Conservation (phyloP, 345 rosid species). For the Salix caprea region DNA sequence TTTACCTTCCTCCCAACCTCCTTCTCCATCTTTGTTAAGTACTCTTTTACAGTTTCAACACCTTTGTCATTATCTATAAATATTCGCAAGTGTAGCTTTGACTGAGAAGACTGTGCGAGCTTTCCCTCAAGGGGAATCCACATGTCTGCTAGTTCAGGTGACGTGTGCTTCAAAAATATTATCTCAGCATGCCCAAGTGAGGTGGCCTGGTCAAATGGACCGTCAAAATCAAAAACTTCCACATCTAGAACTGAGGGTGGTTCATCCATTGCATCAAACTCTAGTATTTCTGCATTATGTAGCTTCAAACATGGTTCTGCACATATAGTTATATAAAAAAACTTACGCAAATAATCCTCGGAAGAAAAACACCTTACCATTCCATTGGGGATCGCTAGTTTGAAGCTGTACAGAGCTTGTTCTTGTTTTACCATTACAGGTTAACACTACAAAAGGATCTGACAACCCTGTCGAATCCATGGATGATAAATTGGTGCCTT, state of each 20-base stretch:
- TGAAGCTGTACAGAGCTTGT: slow-evolving; percentile 87
- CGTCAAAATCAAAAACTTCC: slow-evolving; percentile 87
- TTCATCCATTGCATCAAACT: slow-evolving; percentile 95
- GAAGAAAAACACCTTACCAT: slow-evolving; percentile 43
- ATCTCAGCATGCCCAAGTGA: slow-evolving; percentile 89
- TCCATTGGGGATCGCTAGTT: slow-evolving; percentile 77
- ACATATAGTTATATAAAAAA: neutral
- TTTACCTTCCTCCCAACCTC: slow-evolving; percentile 93
- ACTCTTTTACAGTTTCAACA: slow-evolving; percentile 66
- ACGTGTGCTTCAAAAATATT: slow-evolving; percentile 69
- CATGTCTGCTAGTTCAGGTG: slow-evolving; percentile 72
- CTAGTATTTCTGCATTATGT: slow-evolving; percentile 64
- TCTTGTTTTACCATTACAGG: slow-evolving; percentile 79
- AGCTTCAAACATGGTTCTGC: slow-evolving; percentile 8
- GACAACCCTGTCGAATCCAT: slow-evolving; percentile 48
- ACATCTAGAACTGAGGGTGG: slow-evolving; percentile 84
- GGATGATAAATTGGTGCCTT: slow-evolving; percentile 60
- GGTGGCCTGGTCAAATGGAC: slow-evolving; percentile 83
- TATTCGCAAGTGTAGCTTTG: slow-evolving; percentile 71
- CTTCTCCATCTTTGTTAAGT: slow-evolving; percentile 75
- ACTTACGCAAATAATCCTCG: neutral
- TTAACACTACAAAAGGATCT: slow-evolving; percentile 78
- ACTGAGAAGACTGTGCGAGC: slow-evolving; percentile 76
- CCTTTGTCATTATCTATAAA: slow-evolving; percentile 78
- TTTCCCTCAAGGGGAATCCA: slow-evolving; percentile 73